phyloP scores from a whole-genome alignment of 1,284 basidiomycete species.

The Moniliella sp. region DNA sequence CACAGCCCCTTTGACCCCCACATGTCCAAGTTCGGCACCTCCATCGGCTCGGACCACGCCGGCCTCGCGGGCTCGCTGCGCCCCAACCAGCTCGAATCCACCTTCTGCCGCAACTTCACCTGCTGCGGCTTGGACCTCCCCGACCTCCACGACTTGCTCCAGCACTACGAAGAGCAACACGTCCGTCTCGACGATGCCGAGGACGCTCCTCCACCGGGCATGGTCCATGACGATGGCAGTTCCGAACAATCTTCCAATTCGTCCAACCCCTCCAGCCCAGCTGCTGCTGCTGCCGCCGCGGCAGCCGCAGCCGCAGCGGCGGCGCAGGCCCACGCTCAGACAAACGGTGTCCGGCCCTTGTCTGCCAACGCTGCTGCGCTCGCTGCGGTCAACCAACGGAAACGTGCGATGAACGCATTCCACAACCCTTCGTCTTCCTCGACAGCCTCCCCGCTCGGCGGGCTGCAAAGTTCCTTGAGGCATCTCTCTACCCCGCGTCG shows the following conservation, averaged over 20 bases:
- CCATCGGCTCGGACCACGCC: slow-evolving; percentile 24
- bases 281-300: slow-evolving; percentile 4
- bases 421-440: slow-evolving; percentile 7
- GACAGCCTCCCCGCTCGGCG: slow-evolving; percentile 10
- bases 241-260: slow-evolving; percentile 16
- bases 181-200: slow-evolving; percentile 29
- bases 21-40: slow-evolving; percentile 21
- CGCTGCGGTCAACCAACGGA: slow-evolving; percentile 16
- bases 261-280: slow-evolving; percentile 17
- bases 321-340: slow-evolving; percentile 3
- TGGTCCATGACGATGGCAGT: slow-evolving; percentile 12
- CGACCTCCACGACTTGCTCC: slow-evolving; percentile 30
- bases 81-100: slow-evolving; percentile 19
- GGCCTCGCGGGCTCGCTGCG: slow-evolving; percentile 15
- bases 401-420: slow-evolving; percentile 27
- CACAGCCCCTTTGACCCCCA: slow-evolving; percentile 29
- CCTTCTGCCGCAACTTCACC: slow-evolving; percentile 31
- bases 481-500: slow-evolving; percentile 11
- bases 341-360: slow-evolving; percentile 2
- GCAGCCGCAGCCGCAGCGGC: slow-evolving; percentile 3
- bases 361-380: slow-evolving; percentile 7
- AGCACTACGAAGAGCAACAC: slow-evolving; percentile 32
- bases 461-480: slow-evolving; percentile 25
- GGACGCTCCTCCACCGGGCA: slow-evolving; percentile 8
- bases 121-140: slow-evolving; percentile 28